Evolutionary conservation across 176 grass and related monocot species (phyloP), one percentile per base, ranked within the genome.

Genomic region (Triticum monococcum): DNA sequence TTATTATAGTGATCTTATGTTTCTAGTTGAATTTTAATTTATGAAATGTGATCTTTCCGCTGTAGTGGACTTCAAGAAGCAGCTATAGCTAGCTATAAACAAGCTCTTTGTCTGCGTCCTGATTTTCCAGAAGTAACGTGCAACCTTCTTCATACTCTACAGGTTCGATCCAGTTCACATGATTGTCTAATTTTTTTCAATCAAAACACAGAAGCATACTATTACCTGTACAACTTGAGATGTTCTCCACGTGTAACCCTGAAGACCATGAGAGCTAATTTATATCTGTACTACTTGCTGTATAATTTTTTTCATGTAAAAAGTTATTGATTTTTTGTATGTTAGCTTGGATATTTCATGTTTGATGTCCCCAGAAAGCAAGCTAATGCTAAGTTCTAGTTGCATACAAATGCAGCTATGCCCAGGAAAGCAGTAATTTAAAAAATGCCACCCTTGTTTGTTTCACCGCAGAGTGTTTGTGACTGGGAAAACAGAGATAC

Each of bases 41-140:
- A 8, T 80, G 78, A 63, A 64, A 64, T 80, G 35, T 64, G 18
- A 52, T 22, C 26, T 74, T 67, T 69, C 8, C 8, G 84, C 56
- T 91, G 62, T 67, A 94, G 92, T 87, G 92, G 89, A 65, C 86
- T 66, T 83, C 89, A 91, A 75, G 92, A 94, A 72, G 50, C 68
- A 75, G 92, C 92, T 91, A 94, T 94, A 64, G 90, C 86, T 75
- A 91, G 89, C 83, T 94, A 94, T 63, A 89, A 85, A 81, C 92
- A 94, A 79, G 89, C 92, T 71, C 80, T 94, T 60, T 68, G 83
- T 67, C 75, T 94, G 22, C 89, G 89, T 17, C 86, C 89, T 35
- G 92, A 94, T 77, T 94, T 94, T 83, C 89, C 92, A 62, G 92
- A 94, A 91, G 92, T 89, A 75, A 94, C 92, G 71, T 94, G 92